phyloP scores from a whole-genome alignment of 2,329 filamentous ascomycete species.

The Neonectria sp. region DNA sequence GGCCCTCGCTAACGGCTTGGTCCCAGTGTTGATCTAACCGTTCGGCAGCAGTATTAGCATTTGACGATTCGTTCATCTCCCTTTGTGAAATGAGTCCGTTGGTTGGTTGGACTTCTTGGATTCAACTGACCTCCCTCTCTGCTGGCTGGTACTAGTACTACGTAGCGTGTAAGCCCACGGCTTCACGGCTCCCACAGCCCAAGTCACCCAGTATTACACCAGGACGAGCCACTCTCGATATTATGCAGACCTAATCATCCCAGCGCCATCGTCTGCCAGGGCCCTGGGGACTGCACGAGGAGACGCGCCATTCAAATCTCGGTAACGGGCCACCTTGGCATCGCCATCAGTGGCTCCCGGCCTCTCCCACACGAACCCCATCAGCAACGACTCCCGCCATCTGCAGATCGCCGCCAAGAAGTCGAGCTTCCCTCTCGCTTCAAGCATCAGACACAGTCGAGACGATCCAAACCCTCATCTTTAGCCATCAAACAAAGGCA shows the following conservation, averaged over 20 bases:
- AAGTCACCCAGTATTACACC: not conserved
- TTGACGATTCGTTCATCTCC: not conserved
- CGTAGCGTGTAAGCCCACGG: not conserved
- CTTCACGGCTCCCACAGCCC: not conserved
- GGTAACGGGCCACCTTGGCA: conserved; percentile 25
- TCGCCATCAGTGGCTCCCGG: conserved; percentile 15
- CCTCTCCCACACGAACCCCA: conserved; percentile 9
- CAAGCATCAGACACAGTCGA: conserved; percentile 14
- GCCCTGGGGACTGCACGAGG: not conserved
- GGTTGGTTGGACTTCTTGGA: not conserved
- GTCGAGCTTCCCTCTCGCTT: not conserved
- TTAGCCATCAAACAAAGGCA: conserved; percentile 2
- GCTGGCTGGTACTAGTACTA: not conserved
- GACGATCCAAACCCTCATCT: conserved; percentile 4
- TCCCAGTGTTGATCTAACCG: conserved; percentile 11
- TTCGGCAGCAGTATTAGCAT: not conserved
- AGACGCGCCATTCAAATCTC: conserved; percentile 35
- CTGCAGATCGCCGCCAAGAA: conserved; percentile 14
- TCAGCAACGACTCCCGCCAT: conserved; percentile 15
- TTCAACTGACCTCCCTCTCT: not conserved
- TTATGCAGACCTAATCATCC: conserved; percentile 11
- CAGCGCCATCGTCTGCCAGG: conserved; percentile 11
- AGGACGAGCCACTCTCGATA: conserved; percentile 14
- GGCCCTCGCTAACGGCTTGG: not conserved
- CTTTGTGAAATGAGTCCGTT: not conserved